These are phyloP conservation scores for Chrysochromulina tobinii DNA, from an alignment of 78 protist species.

Conservation along the genomic window DNA sequence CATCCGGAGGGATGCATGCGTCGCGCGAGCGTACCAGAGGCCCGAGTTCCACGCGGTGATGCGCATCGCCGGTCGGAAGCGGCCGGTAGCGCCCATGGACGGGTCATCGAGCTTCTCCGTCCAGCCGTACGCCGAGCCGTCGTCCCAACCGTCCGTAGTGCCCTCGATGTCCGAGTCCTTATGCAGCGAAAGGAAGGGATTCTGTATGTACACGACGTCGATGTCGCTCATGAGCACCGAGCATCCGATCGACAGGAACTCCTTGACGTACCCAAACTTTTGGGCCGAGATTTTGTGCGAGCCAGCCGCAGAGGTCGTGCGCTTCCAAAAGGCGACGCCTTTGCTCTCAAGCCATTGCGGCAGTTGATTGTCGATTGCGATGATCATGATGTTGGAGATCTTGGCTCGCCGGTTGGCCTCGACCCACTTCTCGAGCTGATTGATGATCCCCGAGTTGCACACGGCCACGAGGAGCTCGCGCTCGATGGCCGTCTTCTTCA, in stretches of 20 bases:
- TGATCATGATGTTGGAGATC: neutral
- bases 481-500: neutral
- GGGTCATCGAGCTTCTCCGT: neutral
- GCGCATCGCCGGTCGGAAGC: constrained; percentile 17
- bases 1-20: neutral
- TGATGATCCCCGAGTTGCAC: neutral
- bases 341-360: neutral
- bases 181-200: neutral
- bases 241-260: neutral
- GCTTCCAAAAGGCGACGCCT: neutral
- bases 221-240: constrained; percentile 30
- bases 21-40: constrained; percentile 1
- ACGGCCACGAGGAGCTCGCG: constrained; percentile 5
- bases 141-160: constrained; percentile 28
- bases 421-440: neutral
- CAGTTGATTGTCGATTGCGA: neutral
- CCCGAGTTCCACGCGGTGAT: constrained; percentile 34
- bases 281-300: constrained; percentile 25
- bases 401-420: neutral
- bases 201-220: neutral
- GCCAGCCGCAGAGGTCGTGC: neutral
- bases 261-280: neutral
- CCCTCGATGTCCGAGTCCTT: constrained; percentile 14
- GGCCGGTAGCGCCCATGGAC: neutral
- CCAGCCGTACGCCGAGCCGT: constrained; percentile 19